Evolutionary conservation across 768 basidiomycete genomes (phyloP).

Genomic region (Naganishia vishniacii): DNA sequence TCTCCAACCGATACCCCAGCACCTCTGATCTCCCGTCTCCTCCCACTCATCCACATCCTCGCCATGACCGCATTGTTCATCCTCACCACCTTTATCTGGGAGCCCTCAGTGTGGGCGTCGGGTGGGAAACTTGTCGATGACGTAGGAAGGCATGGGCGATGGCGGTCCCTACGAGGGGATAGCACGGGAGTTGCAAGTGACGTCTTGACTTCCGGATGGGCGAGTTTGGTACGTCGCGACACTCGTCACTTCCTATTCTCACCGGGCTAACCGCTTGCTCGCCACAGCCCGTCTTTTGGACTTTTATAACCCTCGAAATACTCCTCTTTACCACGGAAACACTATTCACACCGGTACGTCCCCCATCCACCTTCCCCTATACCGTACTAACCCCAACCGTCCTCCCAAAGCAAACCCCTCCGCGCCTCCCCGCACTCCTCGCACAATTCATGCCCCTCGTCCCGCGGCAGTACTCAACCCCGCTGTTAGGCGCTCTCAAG

Average conservation of each 20-base stretch:
- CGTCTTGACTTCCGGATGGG: background rate
- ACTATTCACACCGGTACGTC: constrained; percentile 45
- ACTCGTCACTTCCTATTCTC: background rate
- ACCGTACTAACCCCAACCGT: constrained; percentile 16
- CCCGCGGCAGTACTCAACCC: constrained; percentile 41
- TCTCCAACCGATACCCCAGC: background rate
- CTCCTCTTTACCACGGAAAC: constrained; percentile 47
- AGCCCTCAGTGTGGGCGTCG: constrained; percentile 34
- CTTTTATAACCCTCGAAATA: constrained; percentile 46
- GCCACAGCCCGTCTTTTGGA: constrained; percentile 49
- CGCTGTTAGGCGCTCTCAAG: constrained; percentile 42
- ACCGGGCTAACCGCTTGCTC: background rate
- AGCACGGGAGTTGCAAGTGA: background rate
- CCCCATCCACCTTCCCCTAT: background rate
- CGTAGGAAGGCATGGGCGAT: background rate
- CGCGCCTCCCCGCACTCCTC: constrained; percentile 44
- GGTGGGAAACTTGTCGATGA: constrained; percentile 21
- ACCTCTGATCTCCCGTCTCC: constrained; percentile 33
- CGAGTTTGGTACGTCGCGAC: constrained; percentile 1
- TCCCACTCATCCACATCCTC: constrained; percentile 43
- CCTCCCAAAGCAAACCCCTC: constrained; percentile 38
- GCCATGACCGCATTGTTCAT: constrained; percentile 34
- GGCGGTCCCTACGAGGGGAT: background rate
- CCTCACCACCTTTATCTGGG: constrained; percentile 45
- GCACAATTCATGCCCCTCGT: constrained; percentile 47